Evolutionary conservation across 148 eudicot species (phyloP).

Genomic region (Rhododendron molle): DNA sequence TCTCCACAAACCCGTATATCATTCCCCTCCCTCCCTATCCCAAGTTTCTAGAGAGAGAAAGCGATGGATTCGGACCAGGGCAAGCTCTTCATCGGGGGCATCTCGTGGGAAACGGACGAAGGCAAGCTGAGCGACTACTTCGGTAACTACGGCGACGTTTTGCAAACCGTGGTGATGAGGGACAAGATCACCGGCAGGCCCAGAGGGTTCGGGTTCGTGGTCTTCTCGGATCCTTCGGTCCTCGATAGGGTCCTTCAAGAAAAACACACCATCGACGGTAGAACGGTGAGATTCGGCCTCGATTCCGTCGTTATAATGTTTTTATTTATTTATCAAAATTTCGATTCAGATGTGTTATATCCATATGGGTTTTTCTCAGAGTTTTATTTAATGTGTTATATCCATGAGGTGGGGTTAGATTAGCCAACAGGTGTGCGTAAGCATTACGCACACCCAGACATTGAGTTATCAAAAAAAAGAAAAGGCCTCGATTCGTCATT

Average conservation of each 20-base stretch:
- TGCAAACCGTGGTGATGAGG: constrained; percentile 67
- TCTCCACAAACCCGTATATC: constrained; percentile 6
- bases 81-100: constrained; percentile 84
- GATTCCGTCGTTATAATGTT: not conserved
- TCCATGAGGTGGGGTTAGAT: not conserved
- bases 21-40: not conserved
- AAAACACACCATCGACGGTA: constrained; percentile 65
- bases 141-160: constrained; percentile 66
- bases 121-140: constrained; percentile 72
- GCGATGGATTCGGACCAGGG: constrained; percentile 89
- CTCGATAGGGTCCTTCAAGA: constrained; percentile 73
- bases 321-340: not conserved
- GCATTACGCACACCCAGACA: not conserved
- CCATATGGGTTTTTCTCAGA: not conserved
- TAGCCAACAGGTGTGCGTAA: not conserved
- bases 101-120: constrained; percentile 85
- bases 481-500: no score
- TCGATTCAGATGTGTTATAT: not conserved
- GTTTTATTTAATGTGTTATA: not conserved
- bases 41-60: not conserved
- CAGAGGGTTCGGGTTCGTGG: constrained; percentile 82
- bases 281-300: constrained; percentile 42
- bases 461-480: not conserved
- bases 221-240: constrained; percentile 70
- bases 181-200: constrained; percentile 73